Base-by-base conservation (phyloP, 2,329 filamentous ascomycete species). In the Emericellopsis atlantica region DNA sequence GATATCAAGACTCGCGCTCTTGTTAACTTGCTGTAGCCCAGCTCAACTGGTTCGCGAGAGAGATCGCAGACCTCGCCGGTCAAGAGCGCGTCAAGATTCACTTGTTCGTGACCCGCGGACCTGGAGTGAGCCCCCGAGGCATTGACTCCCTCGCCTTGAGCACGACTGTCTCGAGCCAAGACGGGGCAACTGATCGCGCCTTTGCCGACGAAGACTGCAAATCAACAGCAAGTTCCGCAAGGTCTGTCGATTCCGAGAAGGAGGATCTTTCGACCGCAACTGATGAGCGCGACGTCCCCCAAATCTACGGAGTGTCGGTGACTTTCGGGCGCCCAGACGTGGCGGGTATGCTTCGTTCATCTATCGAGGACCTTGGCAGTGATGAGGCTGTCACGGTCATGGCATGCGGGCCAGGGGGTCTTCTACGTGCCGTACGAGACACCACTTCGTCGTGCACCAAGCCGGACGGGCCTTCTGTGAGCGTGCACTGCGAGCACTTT, bases 401-500 rank as follows among this genome's bases (percentile, higher is more conserved):
- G 45, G 65, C 62, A 9, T 73, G 69, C 54, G 69, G 69, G 1
- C 67, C 69, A 1, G 54, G 54, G 4, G 50, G 52, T 5, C 49
- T 72, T 39, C 67, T 67, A 58, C 51, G 54, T 18, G 47, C 55
- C 21, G 60, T 69, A 31, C 61, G 67, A 22, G 59, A 65, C 40
- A 60, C 62, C 2, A 55, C 61, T 1, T 62, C 64, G 2, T 48
- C 48, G 11, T 58, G 54, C 41, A 68, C 72, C 37, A 55, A 51
- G 18, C 40, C 51, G 0, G 54, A 58, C 7, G 66, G 67, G 2
- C 64, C 67, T 2, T 60, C 60, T 22, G 52, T 72, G 4, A 67
- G 69, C 46, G 52, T 72, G 12, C 67, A 72, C 52, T 65, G 63
- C 40, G 69, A 72, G 52, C 55, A 64, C 35, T 70, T 70, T 51